Conservation (phyloP, 305 asterid genomes). For the Fraxinus sp. region DNA sequence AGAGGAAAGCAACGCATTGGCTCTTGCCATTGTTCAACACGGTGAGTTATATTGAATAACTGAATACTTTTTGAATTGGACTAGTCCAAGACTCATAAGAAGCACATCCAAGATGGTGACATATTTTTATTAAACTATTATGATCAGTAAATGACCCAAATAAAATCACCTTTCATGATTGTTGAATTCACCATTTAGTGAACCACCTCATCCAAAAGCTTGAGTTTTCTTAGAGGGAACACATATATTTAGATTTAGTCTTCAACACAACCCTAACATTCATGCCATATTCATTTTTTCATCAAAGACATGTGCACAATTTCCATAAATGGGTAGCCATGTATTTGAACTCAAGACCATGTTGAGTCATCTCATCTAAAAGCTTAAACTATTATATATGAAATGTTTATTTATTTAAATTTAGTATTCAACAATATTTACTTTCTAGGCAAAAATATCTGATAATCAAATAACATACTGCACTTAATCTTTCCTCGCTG, state of each 20-base stretch:
- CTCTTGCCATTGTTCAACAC: constrained; percentile 74
- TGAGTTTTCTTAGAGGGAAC: neutral
- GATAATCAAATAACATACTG: neutral
- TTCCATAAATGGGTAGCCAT: neutral
- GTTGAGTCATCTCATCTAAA: neutral
- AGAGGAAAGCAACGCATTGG: constrained; percentile 70
- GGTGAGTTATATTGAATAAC: constrained; percentile 34
- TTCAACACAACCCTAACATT: neutral
- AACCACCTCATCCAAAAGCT: neutral
- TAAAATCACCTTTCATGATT: neutral
- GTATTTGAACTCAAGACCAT: neutral
- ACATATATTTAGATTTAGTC: neutral
- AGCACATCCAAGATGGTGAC: neutral
- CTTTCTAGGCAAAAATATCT: neutral
- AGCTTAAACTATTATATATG: neutral
- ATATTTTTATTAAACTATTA: neutral
- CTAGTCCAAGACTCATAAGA: neutral
- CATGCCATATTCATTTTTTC: neutral
- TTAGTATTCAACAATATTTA: neutral
- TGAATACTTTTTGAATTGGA: neutral
- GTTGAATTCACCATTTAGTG: neutral
- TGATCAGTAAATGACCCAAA: neutral
- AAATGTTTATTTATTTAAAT: neutral
- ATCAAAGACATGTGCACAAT: neutral
- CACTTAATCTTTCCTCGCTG: neutral